These are phyloP conservation scores for Hypoxylon subgilvum DNA, from an alignment of 495 filamentous ascomycete genomes.

Conservation along the genomic window DNA sequence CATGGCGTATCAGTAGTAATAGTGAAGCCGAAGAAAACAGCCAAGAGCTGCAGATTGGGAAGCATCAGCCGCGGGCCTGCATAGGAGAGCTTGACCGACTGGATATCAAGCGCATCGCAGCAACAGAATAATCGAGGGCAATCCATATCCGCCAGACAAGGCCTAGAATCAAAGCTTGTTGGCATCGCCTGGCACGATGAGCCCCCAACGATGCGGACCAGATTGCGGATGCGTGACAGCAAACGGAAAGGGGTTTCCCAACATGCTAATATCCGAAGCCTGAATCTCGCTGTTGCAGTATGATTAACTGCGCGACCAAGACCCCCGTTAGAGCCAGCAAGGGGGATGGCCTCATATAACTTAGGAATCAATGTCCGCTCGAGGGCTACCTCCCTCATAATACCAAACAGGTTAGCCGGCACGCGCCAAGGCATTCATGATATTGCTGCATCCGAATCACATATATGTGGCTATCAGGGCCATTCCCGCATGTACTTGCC, in stretches of 20 bases:
- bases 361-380: constrained; percentile 82
- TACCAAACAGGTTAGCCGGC: constrained; percentile 21
- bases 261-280: constrained; percentile 66
- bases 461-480: constrained; percentile 11
- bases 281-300: constrained; percentile 46
- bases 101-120: constrained; percentile 55
- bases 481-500: constrained; percentile 20
- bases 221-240: constrained; percentile 65
- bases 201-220: constrained; percentile 63
- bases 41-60: constrained; percentile 26
- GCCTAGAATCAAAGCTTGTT: constrained; percentile 69
- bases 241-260: constrained; percentile 67
- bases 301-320: constrained; percentile 71
- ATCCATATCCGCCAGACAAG: constrained; percentile 73
- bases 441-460: constrained; percentile 19
- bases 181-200: constrained; percentile 71
- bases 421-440: constrained; percentile 21
- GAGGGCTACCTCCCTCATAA: constrained; percentile 59
- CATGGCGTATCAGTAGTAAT: constrained; percentile 33
- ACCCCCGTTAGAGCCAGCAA: constrained; percentile 71
- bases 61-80: constrained; percentile 30
- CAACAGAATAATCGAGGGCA: constrained; percentile 60
- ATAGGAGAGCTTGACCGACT: constrained; percentile 9
- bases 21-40: constrained; percentile 33
- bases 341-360: constrained; percentile 75